phyloP scores from a whole-genome alignment of 441 rosid species.

The Pelargonium myrrhifolium region DNA sequence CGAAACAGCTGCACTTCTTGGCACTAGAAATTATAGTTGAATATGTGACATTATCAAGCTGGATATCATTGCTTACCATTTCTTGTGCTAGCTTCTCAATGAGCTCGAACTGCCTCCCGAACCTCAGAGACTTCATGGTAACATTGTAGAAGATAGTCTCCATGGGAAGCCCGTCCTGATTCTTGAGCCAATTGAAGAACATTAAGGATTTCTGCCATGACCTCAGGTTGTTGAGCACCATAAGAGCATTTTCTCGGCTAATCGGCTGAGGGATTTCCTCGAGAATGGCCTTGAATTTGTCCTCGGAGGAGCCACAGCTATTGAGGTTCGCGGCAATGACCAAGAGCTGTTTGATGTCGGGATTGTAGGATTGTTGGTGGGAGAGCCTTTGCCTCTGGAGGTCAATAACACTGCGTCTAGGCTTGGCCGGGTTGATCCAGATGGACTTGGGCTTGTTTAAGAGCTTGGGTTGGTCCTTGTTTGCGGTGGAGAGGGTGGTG shows the following conservation, averaged over 20 bases:
- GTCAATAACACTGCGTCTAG: slow-evolving; percentile 78
- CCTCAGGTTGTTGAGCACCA: slow-evolving; percentile 58
- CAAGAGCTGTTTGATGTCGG: slow-evolving; percentile 56
- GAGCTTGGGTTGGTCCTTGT: slow-evolving; percentile 29
- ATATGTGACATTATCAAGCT: slow-evolving; percentile 88
- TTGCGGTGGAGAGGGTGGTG: slow-evolving; percentile 46
- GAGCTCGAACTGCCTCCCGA: slow-evolving; percentile 75
- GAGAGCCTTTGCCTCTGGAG: slow-evolving; percentile 74
- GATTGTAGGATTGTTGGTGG: slow-evolving; percentile 54
- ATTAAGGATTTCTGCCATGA: slow-evolving; percentile 59
- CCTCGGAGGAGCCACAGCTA: slow-evolving; percentile 38
- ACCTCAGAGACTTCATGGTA: slow-evolving; percentile 78
- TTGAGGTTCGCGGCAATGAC: slow-evolving; percentile 61
- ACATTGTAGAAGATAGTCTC: slow-evolving; percentile 76
- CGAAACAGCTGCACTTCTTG: slow-evolving; percentile 56
- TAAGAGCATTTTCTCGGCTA: slow-evolving; percentile 53
- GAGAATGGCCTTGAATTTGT: slow-evolving; percentile 38
- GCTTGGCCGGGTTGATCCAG: slow-evolving; percentile 81
- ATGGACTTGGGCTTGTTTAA: slow-evolving; percentile 73
- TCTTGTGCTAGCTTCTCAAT: slow-evolving; percentile 74
- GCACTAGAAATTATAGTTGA: slow-evolving; percentile 91
- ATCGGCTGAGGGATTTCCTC: slow-evolving; percentile 53
- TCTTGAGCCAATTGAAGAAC: slow-evolving; percentile 69
- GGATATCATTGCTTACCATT: slow-evolving; percentile 64
- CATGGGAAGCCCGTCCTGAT: slow-evolving; percentile 62